Base-by-base conservation (phyloP, 2,329 filamentous ascomycete genomes). In the Cladophialophora bantiana region DNA sequence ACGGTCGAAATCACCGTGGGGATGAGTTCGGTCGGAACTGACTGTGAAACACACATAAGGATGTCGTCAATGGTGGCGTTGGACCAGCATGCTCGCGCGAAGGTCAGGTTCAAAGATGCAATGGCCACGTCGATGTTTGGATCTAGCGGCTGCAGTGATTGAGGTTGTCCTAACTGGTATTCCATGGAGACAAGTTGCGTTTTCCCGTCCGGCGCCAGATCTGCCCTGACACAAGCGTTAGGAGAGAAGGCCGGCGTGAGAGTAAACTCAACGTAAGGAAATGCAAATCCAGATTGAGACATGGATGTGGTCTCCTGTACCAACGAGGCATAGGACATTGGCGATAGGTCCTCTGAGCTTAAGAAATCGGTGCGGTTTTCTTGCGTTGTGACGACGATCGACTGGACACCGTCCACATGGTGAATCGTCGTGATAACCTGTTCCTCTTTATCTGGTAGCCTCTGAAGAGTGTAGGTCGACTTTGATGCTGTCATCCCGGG, bases 281-380 rank as follows among this genome's bases (percentile, higher is more conserved):
- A 95, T 6, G 85, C 83, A 77, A 96, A 96, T 1, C 93, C 93
- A 54, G 89, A 88, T 76, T 97, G 92, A 34, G 89, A 83, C 34
- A 96, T 83, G 64, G 65, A 70, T 2, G 68, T 50, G 6, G 65
- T 69, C 35, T 70, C 65, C 36, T 60, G 62, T 3, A 32, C 55
- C 9, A 59, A 68, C 7, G 63, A 60, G 13, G 66, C 50, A 38
- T 59, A 72, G 6, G 70, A 70, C 26, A 71, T 50, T 5, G 68
- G 56, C 7, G 66, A 68, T 13, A 72, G 35, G 42, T 94, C 88
- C 1, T 91, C 86, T 26, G 90, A 79, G 74, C 90, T 88, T 68
- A 85, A 87, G 32, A 95, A 80, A 18, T 82, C 78, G 26, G 82
- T 78, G 77, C 82, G 77, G 75, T 70, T 79, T 71, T 83, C 84